A percentile compares a stretch with the other conserved stretches of the same genome.
These are phyloP conservation scores for Agrocybe pediades DNA, from an alignment of 768 basidiomycete genomes.

Conservation along the genomic window DNA sequence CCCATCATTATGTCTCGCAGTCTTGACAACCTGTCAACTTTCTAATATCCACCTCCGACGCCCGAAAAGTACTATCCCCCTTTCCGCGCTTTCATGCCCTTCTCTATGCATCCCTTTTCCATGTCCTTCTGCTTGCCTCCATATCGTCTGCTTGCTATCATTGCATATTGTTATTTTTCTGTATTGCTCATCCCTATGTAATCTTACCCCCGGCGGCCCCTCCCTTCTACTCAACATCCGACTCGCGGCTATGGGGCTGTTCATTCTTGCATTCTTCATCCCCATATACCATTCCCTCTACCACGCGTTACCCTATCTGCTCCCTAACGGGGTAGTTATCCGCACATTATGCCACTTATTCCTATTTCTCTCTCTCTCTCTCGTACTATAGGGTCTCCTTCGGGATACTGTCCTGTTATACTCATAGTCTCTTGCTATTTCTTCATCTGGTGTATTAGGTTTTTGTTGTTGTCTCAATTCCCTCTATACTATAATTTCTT, in stretches of 20 bases:
- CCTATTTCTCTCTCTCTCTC: not conserved
- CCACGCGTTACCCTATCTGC: slow-evolving; percentile 15
- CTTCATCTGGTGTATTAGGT: slow-evolving; percentile 13
- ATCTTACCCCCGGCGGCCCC: slow-evolving; percentile 24
- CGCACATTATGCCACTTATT: slow-evolving; percentile 12
- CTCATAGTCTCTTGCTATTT: slow-evolving; percentile 7
- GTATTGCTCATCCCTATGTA: slow-evolving; percentile 40
- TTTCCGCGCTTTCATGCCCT: slow-evolving; percentile 11
- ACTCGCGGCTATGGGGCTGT: slow-evolving; percentile 17
- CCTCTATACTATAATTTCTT: slow-evolving; percentile 18
- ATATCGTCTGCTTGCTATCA: slow-evolving; percentile 22
- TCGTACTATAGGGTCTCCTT: not conserved
- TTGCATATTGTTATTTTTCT: slow-evolving; percentile 50
- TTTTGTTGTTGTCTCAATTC: slow-evolving; percentile 7
- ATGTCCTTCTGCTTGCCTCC: slow-evolving; percentile 7
- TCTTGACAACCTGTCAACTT: slow-evolving; percentile 61
- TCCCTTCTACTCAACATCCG: slow-evolving; percentile 17
- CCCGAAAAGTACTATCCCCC: slow-evolving; percentile 19
- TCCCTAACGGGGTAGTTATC: slow-evolving; percentile 15
- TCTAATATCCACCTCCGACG: slow-evolving; percentile 44
- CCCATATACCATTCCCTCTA: slow-evolving; percentile 16
- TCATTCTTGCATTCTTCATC: slow-evolving; percentile 9
- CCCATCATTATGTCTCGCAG: slow-evolving; percentile 43
- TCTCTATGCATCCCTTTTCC: slow-evolving; percentile 14
- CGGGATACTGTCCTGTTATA: slow-evolving; percentile 1